Evolutionary conservation across 2,329 filamentous ascomycete species (phyloP), one percentile per base, ranked within the genome.

Genomic region (Clonostachys sp.): DNA sequence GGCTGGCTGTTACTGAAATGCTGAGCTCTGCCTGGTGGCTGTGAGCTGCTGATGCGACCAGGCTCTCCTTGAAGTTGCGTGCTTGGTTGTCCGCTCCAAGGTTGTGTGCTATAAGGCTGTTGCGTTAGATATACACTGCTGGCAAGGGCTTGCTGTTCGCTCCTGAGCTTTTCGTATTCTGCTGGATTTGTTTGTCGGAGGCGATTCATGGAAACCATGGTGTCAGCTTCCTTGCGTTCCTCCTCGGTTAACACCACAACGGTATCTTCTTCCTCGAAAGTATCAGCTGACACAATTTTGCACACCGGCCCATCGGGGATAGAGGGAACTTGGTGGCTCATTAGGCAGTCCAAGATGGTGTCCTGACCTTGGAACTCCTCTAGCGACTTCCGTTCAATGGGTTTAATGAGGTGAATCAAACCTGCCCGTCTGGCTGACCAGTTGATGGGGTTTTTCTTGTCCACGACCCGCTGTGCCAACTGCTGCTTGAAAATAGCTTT

Each of bases 401-500:
- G 60, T 46, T 71, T 73, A 0, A 87, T 81, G 39, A 73, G 67
- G 35, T 77, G 78, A n/a, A 90, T 71, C 55, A 84, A 82, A 2
- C 82, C 73, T 8, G 53, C 51, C 2, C 74, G 71, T 45, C 77
- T 80, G 17, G 75, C 73, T 0, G 87, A 83, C 62, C 75, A 81
- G 8, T 86, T 81, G n/a, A 83, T 66, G 0, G 86, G 83, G 44
- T 89, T 89, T 66, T 87, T 89, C 61, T 89, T 84, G 65, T 96
- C 91, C 5, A 96, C 85, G 2, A 95, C 87, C 13, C 89, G 81
- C 38, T 80, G 81, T 5, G 89, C 81, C 41, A 96, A 73, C 60
- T 94, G 88, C 34, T 77, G 84, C 64, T 96, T 96, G 77, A 91
- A 95, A 2, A 95, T 72, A 2, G 84, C 77, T 51, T 81, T 83